A percentile compares a stretch with the other conserved stretches of the same genome.
These are phyloP conservation scores for Crotalaria pallida DNA, from an alignment of 306 rosid genomes.

Conservation along the genomic window DNA sequence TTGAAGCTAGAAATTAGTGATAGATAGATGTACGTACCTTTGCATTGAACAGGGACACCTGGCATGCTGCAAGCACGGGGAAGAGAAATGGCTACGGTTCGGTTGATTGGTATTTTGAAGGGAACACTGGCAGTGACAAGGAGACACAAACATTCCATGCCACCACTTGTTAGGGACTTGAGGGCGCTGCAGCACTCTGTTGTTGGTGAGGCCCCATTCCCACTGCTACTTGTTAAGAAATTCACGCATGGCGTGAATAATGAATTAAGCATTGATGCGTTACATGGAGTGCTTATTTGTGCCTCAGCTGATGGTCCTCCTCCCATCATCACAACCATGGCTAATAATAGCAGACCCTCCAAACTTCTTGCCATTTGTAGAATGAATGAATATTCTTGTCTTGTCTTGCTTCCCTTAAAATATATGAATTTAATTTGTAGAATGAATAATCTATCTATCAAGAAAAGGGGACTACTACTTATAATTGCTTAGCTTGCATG, in stretches of 20 bases:
- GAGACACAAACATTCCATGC: slow-evolving; percentile 66
- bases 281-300: slow-evolving; percentile 63
- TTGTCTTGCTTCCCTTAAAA: too few species aligned
- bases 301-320: slow-evolving; percentile 31
- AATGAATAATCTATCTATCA: too few species aligned
- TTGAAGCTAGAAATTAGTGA: too few species aligned
- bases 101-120: slow-evolving; percentile 54
- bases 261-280: slow-evolving; percentile 32
- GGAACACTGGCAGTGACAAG: slow-evolving; percentile 49
- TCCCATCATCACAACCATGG: slow-evolving; percentile 22
- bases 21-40: slow-evolving; percentile 35
- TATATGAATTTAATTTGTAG: background rate
- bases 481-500: too few species aligned
- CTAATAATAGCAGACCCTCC: slow-evolving; percentile 23
- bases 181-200: slow-evolving; percentile 55
- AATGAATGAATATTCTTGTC: too few species aligned
- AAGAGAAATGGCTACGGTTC: slow-evolving; percentile 66
- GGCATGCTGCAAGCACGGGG: slow-evolving; percentile 85
- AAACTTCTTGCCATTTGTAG: slow-evolving; percentile 32
- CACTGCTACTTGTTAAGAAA: slow-evolving; percentile 55
- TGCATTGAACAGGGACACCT: slow-evolving; percentile 70
- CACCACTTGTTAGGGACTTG: slow-evolving; percentile 38
- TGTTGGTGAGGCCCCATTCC: slow-evolving; percentile 57
- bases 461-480: too few species aligned
- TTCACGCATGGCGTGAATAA: slow-evolving; percentile 59